A percentile compares a stretch with the other conserved stretches of the same genome.
Conservation (phyloP, 768 basidiomycete genomes). For the Suillus paluster region DNA sequence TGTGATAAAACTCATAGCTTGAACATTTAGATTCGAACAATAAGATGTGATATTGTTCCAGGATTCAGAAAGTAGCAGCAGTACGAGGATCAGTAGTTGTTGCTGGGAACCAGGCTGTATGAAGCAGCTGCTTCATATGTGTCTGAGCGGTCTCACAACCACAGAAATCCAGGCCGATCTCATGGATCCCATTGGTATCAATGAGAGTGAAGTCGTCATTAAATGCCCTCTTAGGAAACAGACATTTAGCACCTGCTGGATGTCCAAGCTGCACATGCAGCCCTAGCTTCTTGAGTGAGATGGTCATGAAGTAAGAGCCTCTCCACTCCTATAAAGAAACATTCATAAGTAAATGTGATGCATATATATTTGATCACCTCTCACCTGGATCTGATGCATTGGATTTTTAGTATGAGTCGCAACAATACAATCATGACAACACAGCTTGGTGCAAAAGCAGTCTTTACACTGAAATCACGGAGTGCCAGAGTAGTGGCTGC, state of each 20-base stretch:
- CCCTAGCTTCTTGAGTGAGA: constrained; percentile 21
- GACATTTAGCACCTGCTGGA: constrained; percentile 16
- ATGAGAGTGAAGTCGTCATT: constrained; percentile 31
- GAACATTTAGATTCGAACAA: constrained; percentile 33
- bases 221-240: background rate
- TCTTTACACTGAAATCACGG: too few species aligned
- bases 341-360: too few species aligned
- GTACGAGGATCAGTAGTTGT: constrained; percentile 24
- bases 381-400: too few species aligned
- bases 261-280: constrained; percentile 28
- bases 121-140: too few species aligned
- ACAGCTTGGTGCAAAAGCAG: too few species aligned
- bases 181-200: background rate
- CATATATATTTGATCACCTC: too few species aligned
- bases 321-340: constrained; percentile 15
- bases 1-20: constrained; percentile 31
- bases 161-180: constrained; percentile 31
- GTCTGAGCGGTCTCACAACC: constrained; percentile 29
- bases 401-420: too few species aligned
- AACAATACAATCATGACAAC: too few species aligned
- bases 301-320: constrained; percentile 17
- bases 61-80: constrained; percentile 27
- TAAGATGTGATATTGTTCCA: constrained; percentile 29
- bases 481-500: too few species aligned
- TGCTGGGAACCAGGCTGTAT: constrained; percentile 11